Evolutionary conservation across 768 basidiomycete species (phyloP).

Genomic region (Trichaptum fuscoviolaceum): DNA sequence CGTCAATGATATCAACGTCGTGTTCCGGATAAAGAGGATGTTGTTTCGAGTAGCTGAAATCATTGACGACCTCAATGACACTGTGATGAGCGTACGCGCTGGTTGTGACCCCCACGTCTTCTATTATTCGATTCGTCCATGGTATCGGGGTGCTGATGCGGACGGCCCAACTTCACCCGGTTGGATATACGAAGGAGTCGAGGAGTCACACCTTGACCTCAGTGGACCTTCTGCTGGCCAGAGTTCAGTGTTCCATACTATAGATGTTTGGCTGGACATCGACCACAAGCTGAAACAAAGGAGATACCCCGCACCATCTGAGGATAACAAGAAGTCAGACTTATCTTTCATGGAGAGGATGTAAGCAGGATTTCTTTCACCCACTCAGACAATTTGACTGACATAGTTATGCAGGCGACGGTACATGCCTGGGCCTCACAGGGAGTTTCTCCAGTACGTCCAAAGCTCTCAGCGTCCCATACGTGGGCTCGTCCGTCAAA

Average conservation of each 20-base stretch:
- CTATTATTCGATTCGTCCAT: conserved; percentile 86
- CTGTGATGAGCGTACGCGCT: conserved; percentile 64
- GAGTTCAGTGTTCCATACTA: conserved; percentile 82
- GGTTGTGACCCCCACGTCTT: conserved; percentile 81
- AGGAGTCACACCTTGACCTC: conserved; percentile 54
- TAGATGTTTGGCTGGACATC: conserved; percentile 84
- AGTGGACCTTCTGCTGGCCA: conserved; percentile 94
- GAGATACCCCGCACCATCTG: conserved; percentile 62
- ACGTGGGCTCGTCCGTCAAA: conserved; percentile 53
- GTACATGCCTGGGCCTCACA: conserved; percentile 94
- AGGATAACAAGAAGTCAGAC: conserved; percentile 59
- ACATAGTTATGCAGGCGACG: conserved; percentile 31
- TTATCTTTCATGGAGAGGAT: conserved; percentile 87
- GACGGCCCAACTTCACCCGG: conserved; percentile 43
- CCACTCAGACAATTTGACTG: not conserved
- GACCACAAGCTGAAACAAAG: conserved; percentile 77
- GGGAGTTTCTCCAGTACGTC: conserved; percentile 74
- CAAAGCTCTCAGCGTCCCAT: conserved; percentile 52
- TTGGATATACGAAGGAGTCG: conserved; percentile 81
- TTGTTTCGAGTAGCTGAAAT: conserved; percentile 61
- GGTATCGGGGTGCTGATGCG: conserved; percentile 82
- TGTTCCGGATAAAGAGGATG: conserved; percentile 66
- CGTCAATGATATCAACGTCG: conserved; percentile 52
- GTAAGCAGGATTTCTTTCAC: conserved; percentile 21
- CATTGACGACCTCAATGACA: conserved; percentile 68